A percentile compares a stretch with the other conserved stretches of the same genome.
Conservation (phyloP, 164 flowering plant genomes). For the Liquidambar formosana region DNA sequence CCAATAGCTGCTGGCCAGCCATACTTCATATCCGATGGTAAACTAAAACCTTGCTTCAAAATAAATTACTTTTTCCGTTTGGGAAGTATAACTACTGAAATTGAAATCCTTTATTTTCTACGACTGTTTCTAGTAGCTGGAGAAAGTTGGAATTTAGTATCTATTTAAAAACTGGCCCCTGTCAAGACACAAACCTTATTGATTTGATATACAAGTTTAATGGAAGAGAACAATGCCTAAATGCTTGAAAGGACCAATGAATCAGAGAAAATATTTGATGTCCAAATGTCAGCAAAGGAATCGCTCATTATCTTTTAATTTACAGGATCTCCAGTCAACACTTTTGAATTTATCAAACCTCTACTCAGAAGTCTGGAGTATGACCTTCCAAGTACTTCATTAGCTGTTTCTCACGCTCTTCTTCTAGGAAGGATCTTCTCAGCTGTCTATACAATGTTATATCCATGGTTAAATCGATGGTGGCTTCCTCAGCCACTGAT, state of each 20-base stretch:
- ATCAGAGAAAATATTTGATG: not conserved
- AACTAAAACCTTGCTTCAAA: conserved; percentile 5
- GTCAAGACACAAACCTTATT: not conserved
- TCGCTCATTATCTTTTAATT: not conserved
- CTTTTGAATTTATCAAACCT: conserved; percentile 73
- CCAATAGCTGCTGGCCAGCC: conserved; percentile 98
- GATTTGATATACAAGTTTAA: not conserved
- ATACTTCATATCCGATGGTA: conserved; percentile 94
- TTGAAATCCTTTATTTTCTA: not conserved
- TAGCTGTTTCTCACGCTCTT: conserved; percentile 62
- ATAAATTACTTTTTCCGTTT: not conserved
- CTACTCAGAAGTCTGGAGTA: conserved; percentile 70
- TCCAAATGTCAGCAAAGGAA: not conserved
- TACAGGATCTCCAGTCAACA: conserved; percentile 81
- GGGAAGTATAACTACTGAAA: not conserved
- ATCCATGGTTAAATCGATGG: conserved; percentile 70
- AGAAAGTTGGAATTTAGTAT: not conserved
- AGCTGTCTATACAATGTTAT: conserved; percentile 60
- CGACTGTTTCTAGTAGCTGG: not conserved
- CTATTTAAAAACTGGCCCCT: not conserved
- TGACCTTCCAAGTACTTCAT: conserved; percentile 62
- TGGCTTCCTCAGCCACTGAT: conserved; percentile 96
- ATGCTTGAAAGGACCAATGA: not conserved
- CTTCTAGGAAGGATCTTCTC: conserved; percentile 46
- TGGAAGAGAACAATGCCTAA: too few species aligned